These are phyloP conservation scores for Phytophthora fragariaefolia DNA, from an alignment of 352 stramenopile species.

Conservation along the genomic window DNA sequence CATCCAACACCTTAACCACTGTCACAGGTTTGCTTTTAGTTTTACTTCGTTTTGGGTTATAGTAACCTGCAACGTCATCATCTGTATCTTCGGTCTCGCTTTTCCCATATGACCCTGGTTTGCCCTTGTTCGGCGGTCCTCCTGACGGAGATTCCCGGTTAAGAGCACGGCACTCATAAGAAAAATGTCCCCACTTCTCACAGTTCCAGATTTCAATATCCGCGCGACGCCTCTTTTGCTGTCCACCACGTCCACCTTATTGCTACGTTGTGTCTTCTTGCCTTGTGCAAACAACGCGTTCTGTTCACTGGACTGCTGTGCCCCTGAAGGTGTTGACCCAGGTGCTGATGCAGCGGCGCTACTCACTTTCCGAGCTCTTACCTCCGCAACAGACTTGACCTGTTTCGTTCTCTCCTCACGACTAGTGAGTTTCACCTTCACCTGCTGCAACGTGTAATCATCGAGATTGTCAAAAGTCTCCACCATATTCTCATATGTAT, in stretches of 20 bases:
- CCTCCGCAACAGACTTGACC: conserved; percentile 1
- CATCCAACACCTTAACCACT: no score
- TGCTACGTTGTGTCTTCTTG: not conserved
- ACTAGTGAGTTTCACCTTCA: conserved; percentile 16
- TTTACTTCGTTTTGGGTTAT: not conserved
- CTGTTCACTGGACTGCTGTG: not conserved
- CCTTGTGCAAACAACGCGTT: not conserved
- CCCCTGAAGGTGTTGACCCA: no score
- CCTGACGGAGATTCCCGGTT: not conserved
- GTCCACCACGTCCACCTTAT: not conserved
- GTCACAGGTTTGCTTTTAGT: not conserved
- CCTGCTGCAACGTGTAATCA: conserved; percentile 15
- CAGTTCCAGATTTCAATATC: not conserved
- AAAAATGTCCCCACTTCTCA: not conserved
- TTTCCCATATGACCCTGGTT: not conserved
- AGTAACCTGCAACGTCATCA: not conserved
- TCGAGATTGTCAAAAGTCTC: conserved; percentile 21
- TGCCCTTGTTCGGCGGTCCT: not conserved
- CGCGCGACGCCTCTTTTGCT: not conserved
- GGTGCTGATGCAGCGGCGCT: no score
- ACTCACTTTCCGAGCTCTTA: not conserved
- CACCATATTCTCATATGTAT: conserved; percentile 8
- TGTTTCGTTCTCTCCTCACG: conserved; percentile 8
- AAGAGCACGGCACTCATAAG: not conserved
- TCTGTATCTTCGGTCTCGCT: not conserved